These are phyloP conservation scores for Yamadazyma sp. DNA, from an alignment of 1,139 yeast species.

Conservation along the genomic window DNA sequence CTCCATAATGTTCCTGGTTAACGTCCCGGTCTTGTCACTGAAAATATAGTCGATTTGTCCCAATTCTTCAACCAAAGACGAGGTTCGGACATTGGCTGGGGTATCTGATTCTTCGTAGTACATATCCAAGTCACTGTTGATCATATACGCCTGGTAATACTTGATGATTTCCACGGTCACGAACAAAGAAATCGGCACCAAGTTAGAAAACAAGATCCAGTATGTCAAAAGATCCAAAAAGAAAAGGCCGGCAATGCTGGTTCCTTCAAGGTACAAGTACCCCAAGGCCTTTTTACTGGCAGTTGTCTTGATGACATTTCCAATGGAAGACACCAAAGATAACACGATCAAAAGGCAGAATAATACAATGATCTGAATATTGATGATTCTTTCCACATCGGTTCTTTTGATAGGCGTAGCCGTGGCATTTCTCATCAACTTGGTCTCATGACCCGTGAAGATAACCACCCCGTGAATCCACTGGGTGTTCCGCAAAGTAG, in stretches of 20 bases:
- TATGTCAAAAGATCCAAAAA: constrained; percentile 86
- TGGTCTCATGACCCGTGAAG: constrained; percentile 98
- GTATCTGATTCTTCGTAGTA: constrained; percentile 86
- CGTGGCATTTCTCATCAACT: constrained; percentile 96
- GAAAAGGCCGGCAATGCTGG: constrained; percentile 67
- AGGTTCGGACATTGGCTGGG: constrained; percentile 93
- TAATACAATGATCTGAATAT: constrained; percentile 84
- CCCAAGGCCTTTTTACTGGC: constrained; percentile 53
- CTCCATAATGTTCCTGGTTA: constrained; percentile 95
- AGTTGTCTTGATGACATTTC: constrained; percentile 75
- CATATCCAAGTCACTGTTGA: constrained; percentile 91
- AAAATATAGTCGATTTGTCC: constrained; percentile 96
- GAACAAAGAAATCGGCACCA: constrained; percentile 92
- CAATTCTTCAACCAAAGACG: constrained; percentile 91
- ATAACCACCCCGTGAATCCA: constrained; percentile 95
- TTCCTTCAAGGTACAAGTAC: constrained; percentile 70
- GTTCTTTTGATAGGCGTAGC: constrained; percentile 97
- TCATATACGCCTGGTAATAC: constrained; percentile 91
- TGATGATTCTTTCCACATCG: constrained; percentile 94
- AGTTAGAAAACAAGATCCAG: constrained; percentile 93
- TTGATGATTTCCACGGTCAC: constrained; percentile 96
- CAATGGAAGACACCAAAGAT: constrained; percentile 78
- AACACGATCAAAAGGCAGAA: constrained; percentile 77
- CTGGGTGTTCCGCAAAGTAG: constrained; percentile 88
- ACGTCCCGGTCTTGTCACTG: constrained; percentile 95